Percentiles rank a stretch among this genome's conserved stretches.
phyloP scores from a whole-genome alignment of 495 filamentous ascomycete genomes.

The Evansstolkia leycettana region DNA sequence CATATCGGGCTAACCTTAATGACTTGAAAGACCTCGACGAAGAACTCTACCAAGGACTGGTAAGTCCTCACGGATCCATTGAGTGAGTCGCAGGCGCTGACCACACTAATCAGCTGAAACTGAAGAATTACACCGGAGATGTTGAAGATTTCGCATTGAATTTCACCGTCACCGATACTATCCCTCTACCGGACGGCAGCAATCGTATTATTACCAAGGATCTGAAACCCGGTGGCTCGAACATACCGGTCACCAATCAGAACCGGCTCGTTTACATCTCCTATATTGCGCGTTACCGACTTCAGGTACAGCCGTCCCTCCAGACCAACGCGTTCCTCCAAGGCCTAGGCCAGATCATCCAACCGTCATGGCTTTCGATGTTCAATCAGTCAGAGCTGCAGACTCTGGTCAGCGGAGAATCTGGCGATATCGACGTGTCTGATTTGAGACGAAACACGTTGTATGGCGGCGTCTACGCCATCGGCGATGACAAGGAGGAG shows the following conservation, averaged over 20 bases:
- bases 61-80: slow-evolving; percentile 19
- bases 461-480: slow-evolving; percentile 77
- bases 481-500: slow-evolving; percentile 78
- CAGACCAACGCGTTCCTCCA: slow-evolving; percentile 83
- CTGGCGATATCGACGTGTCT: slow-evolving; percentile 70
- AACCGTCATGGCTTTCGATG: slow-evolving; percentile 90
- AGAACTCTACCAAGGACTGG: slow-evolving; percentile 81
- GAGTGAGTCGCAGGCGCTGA: neutral
- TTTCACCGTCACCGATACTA: slow-evolving; percentile 78
- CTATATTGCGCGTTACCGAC: slow-evolving; percentile 73
- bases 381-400: slow-evolving; percentile 95
- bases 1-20: slow-evolving; percentile 80
- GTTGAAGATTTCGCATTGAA: slow-evolving; percentile 70
- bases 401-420: slow-evolving; percentile 79
- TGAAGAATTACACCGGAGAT: slow-evolving; percentile 82
- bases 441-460: slow-evolving; percentile 78
- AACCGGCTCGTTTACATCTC: slow-evolving; percentile 92
- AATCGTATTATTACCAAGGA: slow-evolving; percentile 50
- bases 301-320: slow-evolving; percentile 59
- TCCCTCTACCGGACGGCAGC: slow-evolving; percentile 39
- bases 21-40: slow-evolving; percentile 89
- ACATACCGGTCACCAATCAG: slow-evolving; percentile 74
- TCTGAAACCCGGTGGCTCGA: slow-evolving; percentile 60
- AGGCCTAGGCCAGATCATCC: slow-evolving; percentile 77
- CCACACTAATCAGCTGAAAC: slow-evolving; percentile 36